A percentile compares a stretch with the other conserved stretches of the same genome.
These are phyloP conservation scores for Incumbomyces lentus DNA, from an alignment of 2,329 filamentous ascomycete genomes.

Conservation along the genomic window DNA sequence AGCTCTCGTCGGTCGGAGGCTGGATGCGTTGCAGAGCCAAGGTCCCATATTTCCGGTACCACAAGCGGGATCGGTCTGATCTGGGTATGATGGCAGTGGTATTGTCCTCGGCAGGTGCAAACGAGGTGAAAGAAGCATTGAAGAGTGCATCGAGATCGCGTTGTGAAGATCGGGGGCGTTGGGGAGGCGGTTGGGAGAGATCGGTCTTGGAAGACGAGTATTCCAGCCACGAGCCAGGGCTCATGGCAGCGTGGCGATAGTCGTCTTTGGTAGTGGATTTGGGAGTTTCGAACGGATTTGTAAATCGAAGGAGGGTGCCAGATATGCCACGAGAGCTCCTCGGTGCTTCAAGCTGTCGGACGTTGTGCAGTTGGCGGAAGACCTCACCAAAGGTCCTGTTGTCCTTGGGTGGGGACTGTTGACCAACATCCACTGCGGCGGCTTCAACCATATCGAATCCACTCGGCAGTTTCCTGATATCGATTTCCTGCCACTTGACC, in stretches of 20 bases:
- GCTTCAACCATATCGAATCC: slow-evolving; percentile 59
- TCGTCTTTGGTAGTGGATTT: slow-evolving; percentile 28
- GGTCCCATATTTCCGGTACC: slow-evolving; percentile 32
- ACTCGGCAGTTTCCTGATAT: slow-evolving; percentile 52
- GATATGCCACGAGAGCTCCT: slow-evolving; percentile 23
- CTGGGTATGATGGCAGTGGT: slow-evolving; percentile 32
- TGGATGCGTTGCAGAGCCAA: slow-evolving; percentile 9
- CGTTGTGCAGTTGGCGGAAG: slow-evolving; percentile 30
- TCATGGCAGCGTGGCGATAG: slow-evolving; percentile 31
- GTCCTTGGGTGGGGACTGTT: slow-evolving; percentile 22
- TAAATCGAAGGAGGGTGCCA: slow-evolving; percentile 7
- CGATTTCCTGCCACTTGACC: neutral
- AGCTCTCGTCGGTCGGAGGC: slow-evolving; percentile 14
- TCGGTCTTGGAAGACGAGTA: slow-evolving; percentile 21
- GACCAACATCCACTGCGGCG: slow-evolving; percentile 13
- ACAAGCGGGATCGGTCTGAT: slow-evolving; percentile 34
- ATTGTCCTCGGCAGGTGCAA: slow-evolving; percentile 39
- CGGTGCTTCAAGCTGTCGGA: slow-evolving; percentile 32
- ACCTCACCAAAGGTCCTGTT: slow-evolving; percentile 36
- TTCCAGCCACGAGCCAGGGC: slow-evolving; percentile 34
- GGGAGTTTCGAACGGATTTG: slow-evolving; percentile 6
- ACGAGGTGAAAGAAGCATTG: slow-evolving; percentile 38
- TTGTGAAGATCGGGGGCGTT: slow-evolving; percentile 4
- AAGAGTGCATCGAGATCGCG: slow-evolving; percentile 24
- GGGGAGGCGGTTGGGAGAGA: neutral